These are phyloP conservation scores for Fagopyrum esculentum DNA, from an alignment of 148 eudicot species.

Conservation along the genomic window DNA sequence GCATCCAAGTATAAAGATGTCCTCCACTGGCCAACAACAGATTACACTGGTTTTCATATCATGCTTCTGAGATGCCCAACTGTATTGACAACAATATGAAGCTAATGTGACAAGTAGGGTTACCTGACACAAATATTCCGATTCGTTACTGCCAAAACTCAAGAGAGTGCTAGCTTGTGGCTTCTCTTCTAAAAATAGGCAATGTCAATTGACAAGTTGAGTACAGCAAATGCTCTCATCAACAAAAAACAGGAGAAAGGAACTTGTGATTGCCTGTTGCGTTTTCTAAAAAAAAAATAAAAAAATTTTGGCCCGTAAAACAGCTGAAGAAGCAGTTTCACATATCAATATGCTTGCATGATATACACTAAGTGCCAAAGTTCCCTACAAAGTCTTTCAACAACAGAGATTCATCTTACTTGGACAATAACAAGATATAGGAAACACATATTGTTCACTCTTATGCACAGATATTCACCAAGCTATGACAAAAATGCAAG, in stretches of 20 bases:
- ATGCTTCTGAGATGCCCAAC: neutral
- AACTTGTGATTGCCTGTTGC: too few relatives aligned
- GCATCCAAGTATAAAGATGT: constrained; percentile 1
- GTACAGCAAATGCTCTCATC: neutral
- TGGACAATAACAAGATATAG: constrained; percentile 64
- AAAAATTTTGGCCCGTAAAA: too few relatives aligned
- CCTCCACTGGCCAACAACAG: neutral
- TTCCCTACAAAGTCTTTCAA: too few relatives aligned
- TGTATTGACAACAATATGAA: neutral
- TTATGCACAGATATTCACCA: neutral
- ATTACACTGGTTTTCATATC: neutral
- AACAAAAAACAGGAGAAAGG: too few relatives aligned
- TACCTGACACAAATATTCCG: neutral
- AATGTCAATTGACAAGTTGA: too few relatives aligned
- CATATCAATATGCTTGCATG: neutral
- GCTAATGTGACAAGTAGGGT: neutral
- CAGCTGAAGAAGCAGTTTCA: too few relatives aligned
- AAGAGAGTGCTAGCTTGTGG: neutral
- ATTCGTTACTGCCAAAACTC: neutral
- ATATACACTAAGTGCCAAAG: too few relatives aligned
- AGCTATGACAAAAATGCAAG: neutral
- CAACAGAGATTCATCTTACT: constrained; percentile 37
- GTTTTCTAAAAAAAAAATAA: too few relatives aligned
- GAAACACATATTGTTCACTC: constrained; percentile 80
- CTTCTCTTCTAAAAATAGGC: neutral